Conservation (phyloP, 2,329 filamentous ascomycete species). For the Alternaria sp. region DNA sequence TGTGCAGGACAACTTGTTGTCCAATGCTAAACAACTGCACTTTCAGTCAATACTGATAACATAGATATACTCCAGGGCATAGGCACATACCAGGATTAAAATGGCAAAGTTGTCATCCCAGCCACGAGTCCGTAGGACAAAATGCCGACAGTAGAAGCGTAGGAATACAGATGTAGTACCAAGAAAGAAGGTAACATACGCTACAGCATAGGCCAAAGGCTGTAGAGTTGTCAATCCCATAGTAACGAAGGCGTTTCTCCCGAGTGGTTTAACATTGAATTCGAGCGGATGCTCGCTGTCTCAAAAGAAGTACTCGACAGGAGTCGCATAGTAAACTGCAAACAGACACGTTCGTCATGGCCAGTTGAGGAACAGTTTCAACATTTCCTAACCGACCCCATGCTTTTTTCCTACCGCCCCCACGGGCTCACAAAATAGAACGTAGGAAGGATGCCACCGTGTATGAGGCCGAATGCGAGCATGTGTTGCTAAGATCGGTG, state of each 20-base stretch:
- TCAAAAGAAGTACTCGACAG: not conserved
- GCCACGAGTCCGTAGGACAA: conserved; percentile 26
- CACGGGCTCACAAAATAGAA: not conserved
- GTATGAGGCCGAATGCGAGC: not conserved
- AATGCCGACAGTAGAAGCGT: conserved; percentile 27
- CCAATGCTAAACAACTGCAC: conserved; percentile 17
- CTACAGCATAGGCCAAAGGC: conserved; percentile 27
- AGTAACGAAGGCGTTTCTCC: not conserved
- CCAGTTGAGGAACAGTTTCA: not conserved
- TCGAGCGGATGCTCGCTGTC: not conserved
- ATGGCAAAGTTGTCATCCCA: conserved; percentile 27
- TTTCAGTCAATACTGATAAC: not conserved
- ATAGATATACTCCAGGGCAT: not conserved
- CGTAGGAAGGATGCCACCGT: not conserved
- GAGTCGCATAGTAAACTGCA: not conserved
- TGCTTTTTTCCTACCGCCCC: conserved; percentile 1
- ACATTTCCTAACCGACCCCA: not conserved
- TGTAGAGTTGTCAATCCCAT: conserved; percentile 26
- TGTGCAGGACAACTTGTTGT: conserved; percentile 30
- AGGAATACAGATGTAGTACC: conserved; percentile 22
- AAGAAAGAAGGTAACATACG: conserved; percentile 27
- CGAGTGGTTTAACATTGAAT: not conserved
- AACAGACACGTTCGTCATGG: not conserved
- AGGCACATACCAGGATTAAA: conserved; percentile 10
- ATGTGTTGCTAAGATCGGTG: not conserved